These are phyloP conservation scores for Niveomyces coronatus DNA, from an alignment of 2,329 filamentous ascomycete genomes.

Conservation along the genomic window DNA sequence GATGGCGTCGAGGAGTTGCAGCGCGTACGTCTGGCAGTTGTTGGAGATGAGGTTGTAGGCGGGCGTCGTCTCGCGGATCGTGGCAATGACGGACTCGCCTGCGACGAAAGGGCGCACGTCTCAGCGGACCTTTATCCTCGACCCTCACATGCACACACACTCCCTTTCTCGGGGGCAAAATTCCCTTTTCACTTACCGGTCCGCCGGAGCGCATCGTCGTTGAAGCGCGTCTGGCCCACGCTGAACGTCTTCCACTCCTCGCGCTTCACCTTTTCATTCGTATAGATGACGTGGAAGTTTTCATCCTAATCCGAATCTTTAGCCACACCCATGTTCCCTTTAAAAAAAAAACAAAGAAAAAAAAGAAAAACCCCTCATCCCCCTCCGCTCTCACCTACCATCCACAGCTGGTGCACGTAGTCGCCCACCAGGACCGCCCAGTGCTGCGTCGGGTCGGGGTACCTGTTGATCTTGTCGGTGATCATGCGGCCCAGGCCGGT, in stretches of 20 bases:
- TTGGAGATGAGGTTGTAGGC: constrained; percentile 50
- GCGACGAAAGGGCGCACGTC: too few species aligned
- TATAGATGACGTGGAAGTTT: constrained; percentile 45
- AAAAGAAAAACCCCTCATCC: too few species aligned
- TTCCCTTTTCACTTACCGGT: constrained; percentile 33
- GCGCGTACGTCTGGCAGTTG: constrained; percentile 49
- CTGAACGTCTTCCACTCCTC: constrained; percentile 40
- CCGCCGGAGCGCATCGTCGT: constrained; percentile 40
- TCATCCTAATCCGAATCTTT: constrained; percentile 31
- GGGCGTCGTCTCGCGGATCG: constrained; percentile 36
- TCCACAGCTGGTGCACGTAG: constrained; percentile 49
- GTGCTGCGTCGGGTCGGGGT: constrained; percentile 50
- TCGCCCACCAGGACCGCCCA: constrained; percentile 49
- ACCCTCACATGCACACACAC: too few species aligned
- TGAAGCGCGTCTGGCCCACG: constrained; percentile 43
- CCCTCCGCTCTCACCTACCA: constrained; percentile 28
- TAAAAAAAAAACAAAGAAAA: too few species aligned
- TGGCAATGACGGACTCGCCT: constrained; percentile 43
- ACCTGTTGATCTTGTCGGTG: constrained; percentile 41
- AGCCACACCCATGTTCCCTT: too few species aligned
- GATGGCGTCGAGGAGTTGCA: constrained; percentile 43
- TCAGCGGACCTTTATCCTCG: too few species aligned
- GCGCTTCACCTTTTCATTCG: constrained; percentile 35
- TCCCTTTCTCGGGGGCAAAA: too few species aligned
- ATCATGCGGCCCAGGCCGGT: constrained; percentile 46